Percentiles rank a stretch among this genome's conserved stretches.
phyloP scores from a whole-genome alignment of 2,329 filamentous ascomycete species.

The Sarocladiaceae sp. region DNA sequence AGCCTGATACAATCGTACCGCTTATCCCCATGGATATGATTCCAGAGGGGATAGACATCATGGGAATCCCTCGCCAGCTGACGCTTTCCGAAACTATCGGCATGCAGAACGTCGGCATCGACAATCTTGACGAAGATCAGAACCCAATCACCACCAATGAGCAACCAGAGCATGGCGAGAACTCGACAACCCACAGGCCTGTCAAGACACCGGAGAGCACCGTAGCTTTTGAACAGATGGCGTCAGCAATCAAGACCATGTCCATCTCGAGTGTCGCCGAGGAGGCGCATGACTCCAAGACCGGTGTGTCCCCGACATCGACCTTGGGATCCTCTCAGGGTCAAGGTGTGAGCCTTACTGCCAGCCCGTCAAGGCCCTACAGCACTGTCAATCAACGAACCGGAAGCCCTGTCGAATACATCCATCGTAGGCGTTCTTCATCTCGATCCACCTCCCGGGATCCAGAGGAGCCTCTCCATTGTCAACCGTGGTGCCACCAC shows the following conservation, averaged over 20 bases:
- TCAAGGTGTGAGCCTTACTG: too few species aligned
- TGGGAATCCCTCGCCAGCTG: conserved; percentile 37
- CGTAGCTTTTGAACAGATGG: too few species aligned
- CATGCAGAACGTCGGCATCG: conserved; percentile 32
- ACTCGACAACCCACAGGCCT: background rate
- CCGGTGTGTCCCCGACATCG: background rate
- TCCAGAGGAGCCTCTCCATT: conserved; percentile 16
- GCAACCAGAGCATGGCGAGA: background rate
- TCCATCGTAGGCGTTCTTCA: too few species aligned
- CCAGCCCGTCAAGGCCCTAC: too few species aligned
- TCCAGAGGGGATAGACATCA: conserved; percentile 36
- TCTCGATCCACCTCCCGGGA: background rate
- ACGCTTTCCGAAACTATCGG: conserved; percentile 28
- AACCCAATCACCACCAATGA: too few species aligned
- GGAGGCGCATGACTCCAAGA: too few species aligned
- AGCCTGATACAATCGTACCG: conserved; percentile 37
- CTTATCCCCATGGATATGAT: conserved; percentile 49
- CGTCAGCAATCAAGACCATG: too few species aligned
- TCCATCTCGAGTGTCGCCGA: too few species aligned
- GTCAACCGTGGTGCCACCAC: conserved; percentile 42
- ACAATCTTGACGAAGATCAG: background rate
- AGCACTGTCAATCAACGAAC: too few species aligned
- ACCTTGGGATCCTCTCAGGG: too few species aligned
- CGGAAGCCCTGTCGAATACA: too few species aligned
- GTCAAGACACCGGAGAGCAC: too few species aligned